Percentiles rank a stretch among this genome's conserved stretches.
Evolutionary conservation across 305 asterid genomes (phyloP).

Genomic region (Fraxinus latifolia): DNA sequence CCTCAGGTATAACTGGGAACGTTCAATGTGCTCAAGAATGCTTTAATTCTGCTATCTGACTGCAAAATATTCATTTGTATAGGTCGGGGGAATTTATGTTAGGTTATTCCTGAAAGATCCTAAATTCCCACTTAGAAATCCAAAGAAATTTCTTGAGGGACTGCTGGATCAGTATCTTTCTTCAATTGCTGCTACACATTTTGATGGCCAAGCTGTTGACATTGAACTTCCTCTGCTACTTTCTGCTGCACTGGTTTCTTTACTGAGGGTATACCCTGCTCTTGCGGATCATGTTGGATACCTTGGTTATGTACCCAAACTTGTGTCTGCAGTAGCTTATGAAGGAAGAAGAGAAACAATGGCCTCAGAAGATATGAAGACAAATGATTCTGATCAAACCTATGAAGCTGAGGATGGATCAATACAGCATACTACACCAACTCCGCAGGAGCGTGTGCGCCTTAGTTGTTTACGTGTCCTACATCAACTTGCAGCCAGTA

Average conservation of each 20-base stretch:
- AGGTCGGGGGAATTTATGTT: conserved; percentile 99
- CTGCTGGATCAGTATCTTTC: conserved; percentile 93
- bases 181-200: conserved; percentile 80
- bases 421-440: conserved; percentile 52
- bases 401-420: conserved; percentile 62
- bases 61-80: conserved; percentile 25
- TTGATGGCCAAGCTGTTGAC: conserved; percentile 70
- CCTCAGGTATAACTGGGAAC: conserved; percentile 68
- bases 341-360: conserved; percentile 94
- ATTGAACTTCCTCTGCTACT: conserved; percentile 94
- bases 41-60: conserved; percentile 28
- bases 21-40: conserved; percentile 19
- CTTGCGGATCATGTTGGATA: conserved; percentile 98
- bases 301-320: conserved; percentile 96
- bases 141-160: conserved; percentile 95
- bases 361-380: conserved; percentile 59
- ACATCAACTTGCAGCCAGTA: conserved; percentile 98
- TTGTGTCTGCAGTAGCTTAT: conserved; percentile 88
- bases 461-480: conserved; percentile 96
- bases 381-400: conserved; percentile 28
- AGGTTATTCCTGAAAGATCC: conserved; percentile 96
- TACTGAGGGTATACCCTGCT: conserved; percentile 93
- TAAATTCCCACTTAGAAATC: conserved; percentile 93
- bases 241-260: conserved; percentile 93
- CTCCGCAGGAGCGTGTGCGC: conserved; percentile 90